These are phyloP conservation scores for Leucoagaricus sp. DNA, from an alignment of 1,284 basidiomycete genomes.

Conservation along the genomic window DNA sequence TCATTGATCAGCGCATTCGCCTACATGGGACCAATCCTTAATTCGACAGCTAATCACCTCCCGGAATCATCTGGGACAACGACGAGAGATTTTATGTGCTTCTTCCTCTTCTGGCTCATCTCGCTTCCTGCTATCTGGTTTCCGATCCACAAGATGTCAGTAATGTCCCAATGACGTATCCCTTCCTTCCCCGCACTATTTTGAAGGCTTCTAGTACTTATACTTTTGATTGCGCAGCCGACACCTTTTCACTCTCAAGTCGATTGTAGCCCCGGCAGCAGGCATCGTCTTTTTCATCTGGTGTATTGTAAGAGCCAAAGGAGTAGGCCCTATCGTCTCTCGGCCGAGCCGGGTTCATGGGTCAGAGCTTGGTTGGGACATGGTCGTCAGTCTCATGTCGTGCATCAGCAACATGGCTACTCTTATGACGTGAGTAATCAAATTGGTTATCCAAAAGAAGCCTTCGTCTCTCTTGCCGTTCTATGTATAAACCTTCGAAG, in stretches of 20 bases:
- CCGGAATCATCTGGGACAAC: slow-evolving; percentile 71
- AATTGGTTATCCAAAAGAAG: background rate
- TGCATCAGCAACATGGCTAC: slow-evolving; percentile 84
- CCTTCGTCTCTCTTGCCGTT: slow-evolving; percentile 5
- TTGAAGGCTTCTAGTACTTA: background rate
- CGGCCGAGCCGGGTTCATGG: slow-evolving; percentile 71
- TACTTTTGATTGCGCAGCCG: slow-evolving; percentile 41
- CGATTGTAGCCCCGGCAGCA: slow-evolving; percentile 70
- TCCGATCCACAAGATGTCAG: slow-evolving; percentile 77
- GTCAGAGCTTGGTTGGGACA: slow-evolving; percentile 75
- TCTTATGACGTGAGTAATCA: slow-evolving; percentile 55
- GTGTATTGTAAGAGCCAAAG: slow-evolving; percentile 79
- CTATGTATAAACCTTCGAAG: background rate
- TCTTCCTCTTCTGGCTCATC: slow-evolving; percentile 87
- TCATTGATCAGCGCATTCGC: background rate
- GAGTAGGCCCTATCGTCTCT: slow-evolving; percentile 78
- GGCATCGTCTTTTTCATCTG: slow-evolving; percentile 82
- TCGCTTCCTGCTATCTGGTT: slow-evolving; percentile 82
- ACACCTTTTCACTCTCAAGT: slow-evolving; percentile 82
- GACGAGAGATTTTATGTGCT: slow-evolving; percentile 74
- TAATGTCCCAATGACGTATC: slow-evolving; percentile 22
- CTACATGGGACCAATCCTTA: slow-evolving; percentile 10
- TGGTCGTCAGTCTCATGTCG: slow-evolving; percentile 76
- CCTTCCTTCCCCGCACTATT: background rate
- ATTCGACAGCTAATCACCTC: slow-evolving; percentile 56